phyloP scores from a whole-genome alignment of 148 eudicot species.

The Chenopodium album region DNA sequence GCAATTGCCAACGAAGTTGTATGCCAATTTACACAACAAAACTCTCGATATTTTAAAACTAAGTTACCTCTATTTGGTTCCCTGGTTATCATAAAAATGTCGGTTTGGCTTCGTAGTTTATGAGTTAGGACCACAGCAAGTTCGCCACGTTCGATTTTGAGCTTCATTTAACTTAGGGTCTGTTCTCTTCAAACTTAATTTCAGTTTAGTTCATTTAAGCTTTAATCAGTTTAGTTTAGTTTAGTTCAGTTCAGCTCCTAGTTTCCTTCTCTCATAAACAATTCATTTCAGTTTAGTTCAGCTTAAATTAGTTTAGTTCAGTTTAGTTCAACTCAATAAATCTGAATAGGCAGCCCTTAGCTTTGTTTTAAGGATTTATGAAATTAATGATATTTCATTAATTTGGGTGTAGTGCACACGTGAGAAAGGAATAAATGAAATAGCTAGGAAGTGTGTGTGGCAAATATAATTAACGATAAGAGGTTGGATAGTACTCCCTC shows the following conservation, averaged over 20 bases:
- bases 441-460: background rate
- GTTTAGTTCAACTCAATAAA: no score
- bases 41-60: conserved; percentile 21
- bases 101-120: conserved; percentile 19
- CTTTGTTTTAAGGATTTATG: background rate
- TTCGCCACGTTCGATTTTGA: background rate
- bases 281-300: no score
- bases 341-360: no score
- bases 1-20: conserved; percentile 27
- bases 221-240: no score
- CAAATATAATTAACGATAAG: background rate
- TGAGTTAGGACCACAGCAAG: conserved; percentile 20
- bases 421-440: background rate
- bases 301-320: no score
- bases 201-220: no score
- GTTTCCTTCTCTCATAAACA: no score
- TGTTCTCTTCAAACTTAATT: no score
- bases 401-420: conserved; percentile 10
- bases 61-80: background rate
- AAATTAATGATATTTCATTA: background rate
- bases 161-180: background rate
- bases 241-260: no score
- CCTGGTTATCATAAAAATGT: background rate
- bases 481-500: no score
- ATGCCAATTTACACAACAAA: conserved; percentile 15